phyloP scores from a whole-genome alignment of 2,329 filamentous ascomycete species.

The Stemphylium vesicarium region DNA sequence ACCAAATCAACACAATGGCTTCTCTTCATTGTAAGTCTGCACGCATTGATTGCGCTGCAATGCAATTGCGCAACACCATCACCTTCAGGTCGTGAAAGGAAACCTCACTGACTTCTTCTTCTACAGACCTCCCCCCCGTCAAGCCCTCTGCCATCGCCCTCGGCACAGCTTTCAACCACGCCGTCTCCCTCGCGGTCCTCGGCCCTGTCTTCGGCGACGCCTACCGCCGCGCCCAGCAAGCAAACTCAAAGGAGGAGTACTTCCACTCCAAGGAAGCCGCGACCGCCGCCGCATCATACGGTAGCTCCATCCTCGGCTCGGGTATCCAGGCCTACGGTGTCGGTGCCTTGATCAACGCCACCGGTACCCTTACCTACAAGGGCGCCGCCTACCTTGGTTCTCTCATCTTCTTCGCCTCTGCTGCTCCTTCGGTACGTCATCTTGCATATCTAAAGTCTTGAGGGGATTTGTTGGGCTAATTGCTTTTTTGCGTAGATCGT shows the following conservation, averaged over 20 bases:
- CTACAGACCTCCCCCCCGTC: constrained; percentile 74
- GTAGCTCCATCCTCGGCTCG: constrained; percentile 86
- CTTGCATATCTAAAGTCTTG: background rate
- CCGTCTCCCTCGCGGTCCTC: constrained; percentile 83
- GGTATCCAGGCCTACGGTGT: constrained; percentile 89
- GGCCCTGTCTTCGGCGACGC: constrained; percentile 91
- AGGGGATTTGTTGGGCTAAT: constrained; percentile 25
- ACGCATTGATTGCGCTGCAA: background rate
- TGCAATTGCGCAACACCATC: background rate
- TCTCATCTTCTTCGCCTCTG: constrained; percentile 89
- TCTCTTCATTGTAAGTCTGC: constrained; percentile 63
- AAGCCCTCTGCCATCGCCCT: constrained; percentile 98
- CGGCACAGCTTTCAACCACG: constrained; percentile 95
- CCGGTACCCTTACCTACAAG: constrained; percentile 94
- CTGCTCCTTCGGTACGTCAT: constrained; percentile 79
- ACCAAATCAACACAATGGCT: constrained; percentile 58
- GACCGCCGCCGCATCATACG: constrained; percentile 86
- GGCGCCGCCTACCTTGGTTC: constrained; percentile 91
- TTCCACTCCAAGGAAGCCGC: constrained; percentile 90
- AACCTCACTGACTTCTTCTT: background rate
- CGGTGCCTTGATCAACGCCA: constrained; percentile 85
- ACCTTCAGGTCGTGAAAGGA: background rate
- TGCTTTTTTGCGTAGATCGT: constrained; percentile 67
- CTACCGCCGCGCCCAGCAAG: constrained; percentile 87
- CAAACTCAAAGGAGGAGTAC: constrained; percentile 97